Conservation (phyloP, 345 rosid genomes). For the Boechera stricta region DNA sequence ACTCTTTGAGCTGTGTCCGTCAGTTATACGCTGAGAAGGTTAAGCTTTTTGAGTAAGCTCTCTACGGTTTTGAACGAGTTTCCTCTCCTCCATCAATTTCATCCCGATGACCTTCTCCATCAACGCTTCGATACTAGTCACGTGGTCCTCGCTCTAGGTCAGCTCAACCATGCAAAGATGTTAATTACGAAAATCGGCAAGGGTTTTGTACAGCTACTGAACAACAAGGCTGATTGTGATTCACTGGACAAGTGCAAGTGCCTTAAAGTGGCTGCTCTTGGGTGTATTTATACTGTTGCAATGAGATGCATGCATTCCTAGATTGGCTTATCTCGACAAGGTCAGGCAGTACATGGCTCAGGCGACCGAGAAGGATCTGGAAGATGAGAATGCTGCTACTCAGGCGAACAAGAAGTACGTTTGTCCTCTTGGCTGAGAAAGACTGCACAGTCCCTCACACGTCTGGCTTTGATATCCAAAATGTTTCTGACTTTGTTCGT, state of each 20-base stretch:
- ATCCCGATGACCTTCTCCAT: background rate
- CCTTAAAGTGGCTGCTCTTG: background rate
- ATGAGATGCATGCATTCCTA: background rate
- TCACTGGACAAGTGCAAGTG: background rate
- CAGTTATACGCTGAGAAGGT: too few relatives aligned
- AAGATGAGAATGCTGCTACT: constrained; percentile 14
- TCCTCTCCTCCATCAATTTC: background rate
- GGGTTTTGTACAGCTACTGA: background rate
- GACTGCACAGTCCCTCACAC: background rate
- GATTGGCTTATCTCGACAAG: background rate
- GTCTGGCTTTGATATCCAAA: background rate
- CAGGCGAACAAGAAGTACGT: background rate
- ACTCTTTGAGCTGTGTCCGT: too few relatives aligned
- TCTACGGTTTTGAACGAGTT: background rate
- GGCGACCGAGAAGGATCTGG: background rate
- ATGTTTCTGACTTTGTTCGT: background rate
- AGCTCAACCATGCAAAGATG: too few relatives aligned
- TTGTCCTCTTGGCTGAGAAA: background rate
- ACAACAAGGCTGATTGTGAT: background rate
- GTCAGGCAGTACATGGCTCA: constrained; percentile 5
- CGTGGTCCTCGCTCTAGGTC: too few relatives aligned
- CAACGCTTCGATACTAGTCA: too few relatives aligned
- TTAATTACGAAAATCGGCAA: too few relatives aligned
- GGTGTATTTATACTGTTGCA: background rate
- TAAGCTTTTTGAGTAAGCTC: background rate